Evolutionary conservation across 805 yeast species (phyloP).

Genomic region (Candida verbasci): DNA sequence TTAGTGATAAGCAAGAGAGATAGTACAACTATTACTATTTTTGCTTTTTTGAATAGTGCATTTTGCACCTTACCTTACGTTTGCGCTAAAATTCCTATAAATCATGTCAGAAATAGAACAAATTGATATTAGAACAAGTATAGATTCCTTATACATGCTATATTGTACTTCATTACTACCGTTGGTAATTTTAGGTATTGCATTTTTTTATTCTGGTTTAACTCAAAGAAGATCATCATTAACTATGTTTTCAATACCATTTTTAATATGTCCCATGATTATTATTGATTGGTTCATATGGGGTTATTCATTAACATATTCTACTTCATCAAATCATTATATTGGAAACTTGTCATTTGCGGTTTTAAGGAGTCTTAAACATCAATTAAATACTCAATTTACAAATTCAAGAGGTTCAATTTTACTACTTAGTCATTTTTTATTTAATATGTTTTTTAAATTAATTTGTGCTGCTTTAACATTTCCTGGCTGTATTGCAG

Average conservation of each 20-base stretch:
- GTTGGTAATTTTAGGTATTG: slow-evolving; percentile 30
- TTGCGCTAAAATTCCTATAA: background rate
- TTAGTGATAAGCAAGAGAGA: no score
- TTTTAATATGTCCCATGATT: slow-evolving; percentile 25
- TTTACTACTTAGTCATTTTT: slow-evolving; percentile 30
- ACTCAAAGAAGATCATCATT: slow-evolving; percentile 40
- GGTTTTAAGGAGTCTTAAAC: slow-evolving; percentile 24
- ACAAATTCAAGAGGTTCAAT: slow-evolving; percentile 37
- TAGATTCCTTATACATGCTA: slow-evolving; percentile 27
- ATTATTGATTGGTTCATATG: slow-evolving; percentile 42
- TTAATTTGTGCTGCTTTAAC: slow-evolving; percentile 36
- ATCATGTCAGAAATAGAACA: background rate
- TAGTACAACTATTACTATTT: no score
- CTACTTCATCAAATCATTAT: slow-evolving; percentile 27
- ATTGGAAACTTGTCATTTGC: slow-evolving; percentile 31
- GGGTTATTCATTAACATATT: slow-evolving; percentile 41
- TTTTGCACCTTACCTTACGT: no score
- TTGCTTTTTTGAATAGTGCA: no score
- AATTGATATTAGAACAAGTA: slow-evolving; percentile 8
- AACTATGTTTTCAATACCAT: slow-evolving; percentile 35
- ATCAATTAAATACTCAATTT: slow-evolving; percentile 16
- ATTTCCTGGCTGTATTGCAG: slow-evolving; percentile 42
- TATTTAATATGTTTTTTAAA: slow-evolving; percentile 38
- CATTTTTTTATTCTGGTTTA: slow-evolving; percentile 39
- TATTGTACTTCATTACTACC: slow-evolving; percentile 30